Base-by-base conservation (phyloP, 345 rosid genomes). In the Erodium maritimum region DNA sequence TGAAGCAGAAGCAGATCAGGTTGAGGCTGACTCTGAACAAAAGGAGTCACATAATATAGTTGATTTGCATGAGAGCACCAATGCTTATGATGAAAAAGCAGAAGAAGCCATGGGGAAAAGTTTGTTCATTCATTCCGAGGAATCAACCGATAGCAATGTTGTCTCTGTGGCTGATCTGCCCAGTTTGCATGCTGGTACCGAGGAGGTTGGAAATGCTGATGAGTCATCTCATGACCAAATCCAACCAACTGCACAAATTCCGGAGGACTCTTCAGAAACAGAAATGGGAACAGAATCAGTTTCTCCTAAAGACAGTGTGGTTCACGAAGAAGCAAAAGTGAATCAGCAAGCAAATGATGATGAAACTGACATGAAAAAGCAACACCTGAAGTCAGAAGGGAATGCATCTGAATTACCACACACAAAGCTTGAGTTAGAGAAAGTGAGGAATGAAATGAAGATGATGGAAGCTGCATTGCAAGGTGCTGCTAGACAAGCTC, bases 401-500 rank as follows among this genome's bases (percentile, higher is more conserved):
- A 73, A 67, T 63, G 65, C 61, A 52, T 65, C 83, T 37, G 80
- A 69, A 68, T 62, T 82, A 42, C 50, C 64, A 46, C 82, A 72
- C 68, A 62, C 77, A 45, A 33, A 60, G 59, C 68, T 64, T 58
- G 96, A 94, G 73, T 59, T 94, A 67, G 95, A 80, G 78, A 94
- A 76, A 70, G 69, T 85, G 58, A 94, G 81, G 77, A 82, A 59
- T 73, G 97, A 94, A 73, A 77, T 87, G 85, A 82, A 87, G 71
- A 82, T 87, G 91, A 85, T 94, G 83, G 99, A 94, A 79, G 70
- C 82, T 46, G 99, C 99, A 60, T 69, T 94, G 71, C 96, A 83
- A 73, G 95, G 97, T 76, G 99, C 99, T 76, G 99, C 99, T 61
- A 90, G 96, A 78, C 99, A 90, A 86, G 85, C 99, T 57, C 97